Evolutionary conservation across 768 basidiomycete species (phyloP).

Genomic region (Trametes cingulata): DNA sequence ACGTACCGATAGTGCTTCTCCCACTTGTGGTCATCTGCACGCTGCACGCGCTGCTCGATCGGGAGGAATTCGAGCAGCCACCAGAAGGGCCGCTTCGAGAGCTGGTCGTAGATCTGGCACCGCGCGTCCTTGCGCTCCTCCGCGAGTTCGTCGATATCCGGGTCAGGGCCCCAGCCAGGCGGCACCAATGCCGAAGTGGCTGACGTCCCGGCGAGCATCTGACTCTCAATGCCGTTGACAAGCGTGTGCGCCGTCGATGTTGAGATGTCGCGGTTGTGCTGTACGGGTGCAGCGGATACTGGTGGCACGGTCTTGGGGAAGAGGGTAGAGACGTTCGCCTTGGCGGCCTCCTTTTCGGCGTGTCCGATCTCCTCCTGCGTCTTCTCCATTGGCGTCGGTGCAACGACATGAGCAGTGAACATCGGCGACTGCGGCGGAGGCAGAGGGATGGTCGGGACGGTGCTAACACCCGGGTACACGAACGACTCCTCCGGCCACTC

Average conservation of each 20-base stretch:
- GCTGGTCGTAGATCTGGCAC: constrained; percentile 56
- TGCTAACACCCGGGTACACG: constrained; percentile 1
- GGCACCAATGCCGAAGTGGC: background rate
- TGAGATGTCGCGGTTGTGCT: constrained; percentile 11
- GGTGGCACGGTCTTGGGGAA: background rate
- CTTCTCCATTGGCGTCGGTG: constrained; percentile 23
- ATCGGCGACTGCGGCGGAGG: background rate
- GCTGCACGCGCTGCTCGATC: constrained; percentile 29
- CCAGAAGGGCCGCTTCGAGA: constrained; percentile 51
- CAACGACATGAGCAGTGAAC: constrained; percentile 9
- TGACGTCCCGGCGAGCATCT: background rate
- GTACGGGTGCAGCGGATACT: background rate
- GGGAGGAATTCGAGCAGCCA: constrained; percentile 65
- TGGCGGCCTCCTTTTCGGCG: constrained; percentile 1
- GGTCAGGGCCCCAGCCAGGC: constrained; percentile 7
- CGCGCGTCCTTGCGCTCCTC: constrained; percentile 65
- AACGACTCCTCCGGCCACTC: constrained; percentile 3
- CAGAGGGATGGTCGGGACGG: background rate
- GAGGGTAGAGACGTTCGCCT: background rate
- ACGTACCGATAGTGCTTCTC: constrained; percentile 11
- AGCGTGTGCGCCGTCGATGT: constrained; percentile 8
- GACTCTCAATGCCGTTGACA: background rate
- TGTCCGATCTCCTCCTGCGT: constrained; percentile 1
- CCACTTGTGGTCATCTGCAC: constrained; percentile 21
- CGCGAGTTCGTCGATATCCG: constrained; percentile 45